These are phyloP conservation scores for Dalbergia cochinchinensis DNA, from an alignment of 306 rosid species.

Conservation along the genomic window DNA sequence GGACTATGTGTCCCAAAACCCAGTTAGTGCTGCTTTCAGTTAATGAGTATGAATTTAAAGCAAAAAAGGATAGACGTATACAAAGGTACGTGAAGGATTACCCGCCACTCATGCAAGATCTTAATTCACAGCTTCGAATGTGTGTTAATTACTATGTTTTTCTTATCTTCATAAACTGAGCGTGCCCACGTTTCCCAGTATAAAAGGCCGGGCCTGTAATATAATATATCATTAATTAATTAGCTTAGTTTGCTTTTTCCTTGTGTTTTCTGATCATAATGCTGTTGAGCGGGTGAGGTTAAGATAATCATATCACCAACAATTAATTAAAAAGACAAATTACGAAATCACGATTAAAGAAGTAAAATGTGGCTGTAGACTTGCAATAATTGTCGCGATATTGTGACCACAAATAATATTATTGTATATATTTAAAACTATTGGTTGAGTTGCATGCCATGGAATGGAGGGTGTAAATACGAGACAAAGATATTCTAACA, in stretches of 20 bases:
- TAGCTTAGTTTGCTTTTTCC: background rate
- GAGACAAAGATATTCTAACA: too few species aligned
- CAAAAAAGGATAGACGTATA: background rate
- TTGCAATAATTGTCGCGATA: background rate
- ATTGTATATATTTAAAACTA: background rate
- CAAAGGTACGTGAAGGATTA: background rate
- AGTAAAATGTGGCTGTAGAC: background rate
- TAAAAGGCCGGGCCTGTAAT: background rate
- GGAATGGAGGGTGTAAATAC: background rate
- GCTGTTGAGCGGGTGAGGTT: background rate
- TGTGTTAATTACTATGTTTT: background rate
- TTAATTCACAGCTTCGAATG: slow-evolving; percentile 25
- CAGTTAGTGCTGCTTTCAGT: slow-evolving; percentile 14
- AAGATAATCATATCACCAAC: background rate
- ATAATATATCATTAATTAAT: background rate
- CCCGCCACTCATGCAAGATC: slow-evolving; percentile 1
- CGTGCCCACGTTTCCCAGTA: background rate
- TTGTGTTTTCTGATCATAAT: background rate
- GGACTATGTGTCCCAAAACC: slow-evolving; percentile 36
- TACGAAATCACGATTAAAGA: background rate
- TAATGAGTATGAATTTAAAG: background rate
- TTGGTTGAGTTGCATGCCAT: background rate
- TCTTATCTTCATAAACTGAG: background rate
- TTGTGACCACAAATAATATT: background rate
- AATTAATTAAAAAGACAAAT: background rate